A percentile compares a stretch with the other conserved stretches of the same genome.
These are phyloP conservation scores for Candida xiaguanensis DNA, from an alignment of 805 yeast genomes.

Conservation along the genomic window DNA sequence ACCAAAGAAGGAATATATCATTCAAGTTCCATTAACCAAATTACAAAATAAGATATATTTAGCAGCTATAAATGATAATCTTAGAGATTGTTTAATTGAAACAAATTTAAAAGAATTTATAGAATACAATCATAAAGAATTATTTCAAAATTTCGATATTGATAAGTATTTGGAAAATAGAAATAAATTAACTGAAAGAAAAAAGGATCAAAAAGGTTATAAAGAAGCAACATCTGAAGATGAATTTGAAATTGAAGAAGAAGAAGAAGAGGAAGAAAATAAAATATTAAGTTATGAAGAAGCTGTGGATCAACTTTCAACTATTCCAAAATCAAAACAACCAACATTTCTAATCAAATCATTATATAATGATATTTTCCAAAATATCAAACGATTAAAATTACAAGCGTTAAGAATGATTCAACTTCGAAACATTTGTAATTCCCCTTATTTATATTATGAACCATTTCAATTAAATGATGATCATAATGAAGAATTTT, in stretches of 20 bases:
- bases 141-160: conserved; percentile 25
- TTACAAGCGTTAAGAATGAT: conserved; percentile 63
- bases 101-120: conserved; percentile 52
- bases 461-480: conserved; percentile 62
- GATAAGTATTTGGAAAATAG: conserved; percentile 41
- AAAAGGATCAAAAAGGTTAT: conserved; percentile 6
- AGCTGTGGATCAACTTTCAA: not conserved
- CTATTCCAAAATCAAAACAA: conserved; percentile 6
- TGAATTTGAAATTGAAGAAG: conserved; percentile 19
- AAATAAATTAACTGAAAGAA: conserved; percentile 13
- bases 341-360: conserved; percentile 13
- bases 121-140: conserved; percentile 29
- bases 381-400: conserved; percentile 30
- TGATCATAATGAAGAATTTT: conserved; percentile 26
- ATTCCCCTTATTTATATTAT: conserved; percentile 80
- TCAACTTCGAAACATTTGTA: conserved; percentile 82
- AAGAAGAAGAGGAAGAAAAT: not conserved
- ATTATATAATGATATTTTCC: conserved; percentile 13
- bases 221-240: conserved; percentile 28
- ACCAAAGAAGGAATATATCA: conserved; percentile 82
- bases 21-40: conserved; percentile 65
- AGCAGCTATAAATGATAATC: conserved; percentile 42
- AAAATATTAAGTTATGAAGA: conserved; percentile 3
- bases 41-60: conserved; percentile 64
- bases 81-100: conserved; percentile 44